Conservation (phyloP, 768 basidiomycete species). For the Pisolithus microcarpus region DNA sequence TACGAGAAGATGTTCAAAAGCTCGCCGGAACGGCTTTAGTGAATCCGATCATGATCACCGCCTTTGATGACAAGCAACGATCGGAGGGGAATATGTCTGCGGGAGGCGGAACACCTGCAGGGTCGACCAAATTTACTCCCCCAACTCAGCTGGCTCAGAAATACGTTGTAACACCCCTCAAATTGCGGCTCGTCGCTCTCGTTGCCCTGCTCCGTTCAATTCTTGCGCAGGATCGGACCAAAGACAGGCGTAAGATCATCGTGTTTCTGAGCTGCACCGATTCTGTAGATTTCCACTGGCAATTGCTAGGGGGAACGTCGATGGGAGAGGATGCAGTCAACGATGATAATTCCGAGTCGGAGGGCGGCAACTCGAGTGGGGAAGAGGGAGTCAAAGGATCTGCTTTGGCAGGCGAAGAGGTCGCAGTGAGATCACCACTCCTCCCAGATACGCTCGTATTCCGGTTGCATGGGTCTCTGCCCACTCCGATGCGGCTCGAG, state of each 20-base stretch:
- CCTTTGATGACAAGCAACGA: conserved; percentile 41
- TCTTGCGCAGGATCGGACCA: conserved; percentile 52
- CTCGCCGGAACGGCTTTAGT: conserved; percentile 77
- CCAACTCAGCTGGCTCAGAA: conserved; percentile 92
- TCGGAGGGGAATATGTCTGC: conserved; percentile 3
- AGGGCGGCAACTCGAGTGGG: conserved; percentile 19
- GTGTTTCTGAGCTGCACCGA: conserved; percentile 97
- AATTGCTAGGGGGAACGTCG: conserved; percentile 59
- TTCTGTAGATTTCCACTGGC: conserved; percentile 97
- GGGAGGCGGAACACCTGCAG: conserved; percentile 10
- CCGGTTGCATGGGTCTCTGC: conserved; percentile 89
- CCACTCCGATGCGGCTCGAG: conserved; percentile 69
- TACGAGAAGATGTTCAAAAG: conserved; percentile 90
- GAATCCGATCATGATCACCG: conserved; percentile 80
- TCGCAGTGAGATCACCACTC: conserved; percentile 62
- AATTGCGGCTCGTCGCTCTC: conserved; percentile 88
- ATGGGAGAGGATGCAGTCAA: conserved; percentile 46
- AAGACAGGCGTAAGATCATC: conserved; percentile 66
- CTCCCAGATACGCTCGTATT: conserved; percentile 79
- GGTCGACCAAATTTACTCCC: conserved; percentile 70
- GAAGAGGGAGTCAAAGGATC: conserved; percentile 20
- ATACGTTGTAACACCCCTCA: conserved; percentile 83
- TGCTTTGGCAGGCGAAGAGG: conserved; percentile 26
- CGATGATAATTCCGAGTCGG: conserved; percentile 16
- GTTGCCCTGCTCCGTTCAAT: conserved; percentile 79